phyloP scores from a whole-genome alignment of 768 basidiomycete species.

The Kwoniella pini region DNA sequence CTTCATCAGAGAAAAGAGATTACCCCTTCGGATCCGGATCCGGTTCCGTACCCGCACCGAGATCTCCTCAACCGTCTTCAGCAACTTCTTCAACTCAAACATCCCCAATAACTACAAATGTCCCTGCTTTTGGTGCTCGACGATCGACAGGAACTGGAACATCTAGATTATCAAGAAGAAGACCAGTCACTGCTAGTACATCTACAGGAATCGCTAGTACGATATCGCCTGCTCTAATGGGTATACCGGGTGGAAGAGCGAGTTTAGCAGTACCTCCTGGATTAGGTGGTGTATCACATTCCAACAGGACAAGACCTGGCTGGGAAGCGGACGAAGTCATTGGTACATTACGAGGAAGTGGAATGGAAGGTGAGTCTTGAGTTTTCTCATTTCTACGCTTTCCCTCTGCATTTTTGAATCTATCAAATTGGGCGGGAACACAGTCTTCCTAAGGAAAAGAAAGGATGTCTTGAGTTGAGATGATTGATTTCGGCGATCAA shows the following conservation, averaged over 20 bases:
- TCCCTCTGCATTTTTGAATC: too few species aligned
- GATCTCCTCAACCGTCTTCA: conserved; percentile 3
- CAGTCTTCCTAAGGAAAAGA: too few species aligned
- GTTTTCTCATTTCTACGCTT: too few species aligned
- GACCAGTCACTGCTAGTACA: conserved; percentile 25
- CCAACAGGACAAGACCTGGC: conserved; percentile 37
- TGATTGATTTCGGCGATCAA: not conserved
- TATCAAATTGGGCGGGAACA: too few species aligned
- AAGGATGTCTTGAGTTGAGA: too few species aligned
- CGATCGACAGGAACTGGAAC: conserved; percentile 9
- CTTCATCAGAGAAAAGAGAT: not conserved
- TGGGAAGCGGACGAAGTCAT: conserved; percentile 55
- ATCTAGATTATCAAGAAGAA: conserved; percentile 20
- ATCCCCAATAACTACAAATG: not conserved
- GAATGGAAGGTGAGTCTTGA: conserved; percentile 48
- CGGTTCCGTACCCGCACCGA: not conserved
- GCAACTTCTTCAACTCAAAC: conserved; percentile 10
- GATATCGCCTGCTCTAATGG: conserved; percentile 7
- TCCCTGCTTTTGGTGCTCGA: conserved; percentile 29
- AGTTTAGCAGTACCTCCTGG: conserved; percentile 37
- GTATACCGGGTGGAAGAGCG: conserved; percentile 3
- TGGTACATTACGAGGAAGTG: conserved; percentile 39
- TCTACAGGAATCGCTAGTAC: conserved; percentile 1
- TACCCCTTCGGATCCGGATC: conserved; percentile 5
- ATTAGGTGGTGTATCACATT: conserved; percentile 19